Evolutionary conservation across 352 stramenopile genomes (phyloP).

Genomic region (Phytophthora ohioensis): DNA sequence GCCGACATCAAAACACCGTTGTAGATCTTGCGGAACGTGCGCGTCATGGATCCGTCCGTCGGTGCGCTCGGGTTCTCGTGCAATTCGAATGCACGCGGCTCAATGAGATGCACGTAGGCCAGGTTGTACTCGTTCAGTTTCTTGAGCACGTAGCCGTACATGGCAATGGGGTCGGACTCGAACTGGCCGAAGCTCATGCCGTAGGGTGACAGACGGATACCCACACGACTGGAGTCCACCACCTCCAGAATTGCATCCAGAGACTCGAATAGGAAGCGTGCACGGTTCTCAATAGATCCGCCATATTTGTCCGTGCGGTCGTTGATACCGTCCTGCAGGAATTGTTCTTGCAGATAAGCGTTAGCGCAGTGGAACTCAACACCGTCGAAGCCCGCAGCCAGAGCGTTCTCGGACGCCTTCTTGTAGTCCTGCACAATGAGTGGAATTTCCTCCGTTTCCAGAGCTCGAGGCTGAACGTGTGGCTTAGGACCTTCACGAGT

Average conservation of each 20-base stretch:
- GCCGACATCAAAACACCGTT: conserved; percentile 55
- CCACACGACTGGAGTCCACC: conserved; percentile 45
- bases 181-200: conserved; percentile 48
- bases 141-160: conserved; percentile 48
- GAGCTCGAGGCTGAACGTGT: conserved; percentile 57
- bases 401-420: conserved; percentile 68
- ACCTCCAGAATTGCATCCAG: conserved; percentile 61
- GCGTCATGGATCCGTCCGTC: conserved; percentile 48
- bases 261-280: conserved; percentile 52
- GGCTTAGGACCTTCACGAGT: conserved; percentile 48
- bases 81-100: conserved; percentile 48
- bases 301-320: conserved; percentile 85
- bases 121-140: conserved; percentile 55
- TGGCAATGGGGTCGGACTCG: conserved; percentile 46
- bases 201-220: conserved; percentile 45
- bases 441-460: conserved; percentile 81
- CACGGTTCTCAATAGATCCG: conserved; percentile 51
- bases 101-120: conserved; percentile 59
- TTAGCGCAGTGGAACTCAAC: conserved; percentile 90
- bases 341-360: conserved; percentile 92
- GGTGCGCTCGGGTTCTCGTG: conserved; percentile 41
- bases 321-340: conserved; percentile 83
- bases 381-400: conserved; percentile 58
- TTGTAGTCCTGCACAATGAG: conserved; percentile 75
- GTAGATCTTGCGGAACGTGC: conserved; percentile 59